Conservation (phyloP, 2,329 filamentous ascomycete genomes). For the Xylariaceae sp. region DNA sequence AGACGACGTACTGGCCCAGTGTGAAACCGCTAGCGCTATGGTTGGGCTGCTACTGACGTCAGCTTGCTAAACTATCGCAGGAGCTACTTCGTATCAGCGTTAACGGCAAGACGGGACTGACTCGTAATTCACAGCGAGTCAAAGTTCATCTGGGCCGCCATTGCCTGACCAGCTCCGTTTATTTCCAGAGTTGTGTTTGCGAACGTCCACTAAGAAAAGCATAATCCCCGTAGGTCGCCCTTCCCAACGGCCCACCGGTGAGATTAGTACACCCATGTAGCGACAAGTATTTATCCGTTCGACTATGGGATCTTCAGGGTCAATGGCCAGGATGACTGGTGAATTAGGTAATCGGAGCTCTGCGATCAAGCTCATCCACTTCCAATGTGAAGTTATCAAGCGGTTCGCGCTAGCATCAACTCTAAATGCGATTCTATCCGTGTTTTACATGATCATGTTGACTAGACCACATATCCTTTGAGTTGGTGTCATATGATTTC, state of each 20-base stretch:
- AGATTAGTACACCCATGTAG: slow-evolving; percentile 3
- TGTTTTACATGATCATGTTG: not conserved
- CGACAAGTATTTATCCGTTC: not conserved
- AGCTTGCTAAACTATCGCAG: not conserved
- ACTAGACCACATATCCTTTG: not conserved
- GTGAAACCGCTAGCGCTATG: slow-evolving; percentile 1
- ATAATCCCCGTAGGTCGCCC: too few species aligned
- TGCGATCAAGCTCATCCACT: not conserved
- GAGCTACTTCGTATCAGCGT: not conserved
- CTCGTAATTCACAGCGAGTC: slow-evolving; percentile 2
- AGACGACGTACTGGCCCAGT: too few species aligned
- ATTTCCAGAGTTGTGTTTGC: too few species aligned
- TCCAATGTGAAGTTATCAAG: slow-evolving; percentile 10
- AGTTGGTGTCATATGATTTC: not conserved
- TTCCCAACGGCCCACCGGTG: not conserved
- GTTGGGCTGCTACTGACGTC: slow-evolving; percentile 10
- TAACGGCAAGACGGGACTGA: too few species aligned
- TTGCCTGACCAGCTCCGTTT: too few species aligned
- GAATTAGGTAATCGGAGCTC: not conserved
- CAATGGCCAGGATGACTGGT: slow-evolving; percentile 2
- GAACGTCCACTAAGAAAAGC: too few species aligned
- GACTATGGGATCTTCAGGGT: slow-evolving; percentile 1
- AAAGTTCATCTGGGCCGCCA: not conserved
- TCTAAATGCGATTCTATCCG: not conserved
- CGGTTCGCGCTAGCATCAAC: not conserved